Evolutionary conservation across 352 stramenopile species (phyloP).

Genomic region (Phytopythium oedochilum): DNA sequence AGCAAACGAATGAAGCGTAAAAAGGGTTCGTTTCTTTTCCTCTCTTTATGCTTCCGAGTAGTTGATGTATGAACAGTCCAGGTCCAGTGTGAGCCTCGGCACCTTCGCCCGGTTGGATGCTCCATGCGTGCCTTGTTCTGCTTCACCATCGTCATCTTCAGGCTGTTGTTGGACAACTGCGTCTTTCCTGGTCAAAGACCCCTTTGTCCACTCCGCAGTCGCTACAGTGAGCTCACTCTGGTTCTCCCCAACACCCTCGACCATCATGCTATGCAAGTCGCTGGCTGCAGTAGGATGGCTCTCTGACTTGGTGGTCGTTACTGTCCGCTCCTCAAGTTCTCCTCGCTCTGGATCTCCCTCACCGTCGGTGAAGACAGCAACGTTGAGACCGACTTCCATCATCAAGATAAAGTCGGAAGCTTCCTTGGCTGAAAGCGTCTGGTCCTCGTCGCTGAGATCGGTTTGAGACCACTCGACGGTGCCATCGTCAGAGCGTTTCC

Average conservation of each 20-base stretch:
- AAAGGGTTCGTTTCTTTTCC: background rate
- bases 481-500: background rate
- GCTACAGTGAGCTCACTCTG: background rate
- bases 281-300: background rate
- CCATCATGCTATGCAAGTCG: background rate
- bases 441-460: background rate
- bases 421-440: background rate
- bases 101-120: background rate
- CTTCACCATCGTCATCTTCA: background rate
- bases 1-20: too few relatives aligned
- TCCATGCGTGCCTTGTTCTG: background rate
- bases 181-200: background rate
- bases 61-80: slow-evolving; percentile 1
- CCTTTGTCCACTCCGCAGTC: background rate
- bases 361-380: background rate
- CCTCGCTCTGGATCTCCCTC: background rate
- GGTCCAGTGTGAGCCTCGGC: slow-evolving; percentile 1
- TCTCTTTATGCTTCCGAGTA: slow-evolving; percentile 2
- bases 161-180: background rate
- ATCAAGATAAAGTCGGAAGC: background rate
- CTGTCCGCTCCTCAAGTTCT: background rate
- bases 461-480: background rate
- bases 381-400: background rate
- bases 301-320: background rate
- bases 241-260: background rate